Evolutionary conservation across 495 filamentous ascomycete genomes (phyloP), one percentile per base, ranked within the genome.

Genomic region (Daldinia caldariorum): DNA sequence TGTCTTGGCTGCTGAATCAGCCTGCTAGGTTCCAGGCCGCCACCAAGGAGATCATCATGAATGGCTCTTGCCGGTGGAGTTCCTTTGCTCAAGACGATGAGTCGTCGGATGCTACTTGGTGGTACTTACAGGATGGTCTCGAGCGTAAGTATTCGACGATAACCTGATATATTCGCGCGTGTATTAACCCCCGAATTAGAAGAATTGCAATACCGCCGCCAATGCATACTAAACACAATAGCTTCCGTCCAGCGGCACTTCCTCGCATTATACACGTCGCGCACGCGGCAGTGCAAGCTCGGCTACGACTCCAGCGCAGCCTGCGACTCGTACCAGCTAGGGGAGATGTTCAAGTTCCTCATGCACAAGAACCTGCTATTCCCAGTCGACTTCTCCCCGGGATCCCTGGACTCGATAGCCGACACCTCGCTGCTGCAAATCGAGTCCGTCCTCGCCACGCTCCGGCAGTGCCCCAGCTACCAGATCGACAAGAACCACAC

Each of bases 261-360:
- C 67, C 78, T 95, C 9, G 77, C 82, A 12, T 80, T 89, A 0
- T 97, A 94, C 77, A 84, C 82, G 4, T 89, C 87, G 12, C 66
- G 86, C 43, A 72, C 80, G 20, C 84, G 83, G 5, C 89, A 94
- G 72, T 97, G 93, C 77, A 89, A 88, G 60, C 86, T 91, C 0
- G 91, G 91, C 41, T 93, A 94, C 74, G 90, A 89, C 63, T 89
- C 89, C 38, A 90, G 87, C 41, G 80, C 84, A 14, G 86, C 90
- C 66, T 97, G 93, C 76, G 93, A 97, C 78, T 88, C 89, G 5
- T 97, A 92, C 76, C 92, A 97, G 72, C 84, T 96, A 0, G 93
- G 93, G 14, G 91, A 96, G 79, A 93, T 93, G 83, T 79, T 92
- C 66, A 90, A 91, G 41, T 97, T 96, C 76, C 89, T 97, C 29